Evolutionary conservation across 1,284 basidiomycete genomes (phyloP).

Genomic region (Microbotryum scabiosae): DNA sequence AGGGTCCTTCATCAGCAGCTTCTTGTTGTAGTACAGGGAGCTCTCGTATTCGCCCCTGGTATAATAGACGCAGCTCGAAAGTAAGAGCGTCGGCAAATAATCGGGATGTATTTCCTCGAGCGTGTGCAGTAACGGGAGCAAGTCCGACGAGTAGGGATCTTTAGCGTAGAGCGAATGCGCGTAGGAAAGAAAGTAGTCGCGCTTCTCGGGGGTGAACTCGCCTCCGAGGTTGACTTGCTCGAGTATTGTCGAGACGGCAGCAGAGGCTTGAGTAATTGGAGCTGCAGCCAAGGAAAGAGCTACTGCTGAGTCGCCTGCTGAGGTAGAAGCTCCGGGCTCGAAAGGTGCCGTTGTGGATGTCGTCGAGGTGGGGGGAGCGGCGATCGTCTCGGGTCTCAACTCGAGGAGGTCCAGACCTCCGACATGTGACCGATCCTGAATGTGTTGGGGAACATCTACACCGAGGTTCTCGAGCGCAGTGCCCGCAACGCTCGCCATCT

Average conservation of each 20-base stretch:
- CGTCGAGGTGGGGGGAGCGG: not conserved
- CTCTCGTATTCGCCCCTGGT: constrained; percentile 36
- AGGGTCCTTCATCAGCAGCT: constrained; percentile 39
- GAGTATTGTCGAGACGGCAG: constrained; percentile 6
- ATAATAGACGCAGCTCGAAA: constrained; percentile 41
- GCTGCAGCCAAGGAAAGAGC: not conserved
- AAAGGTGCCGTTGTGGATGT: not conserved
- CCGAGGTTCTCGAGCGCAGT: constrained; percentile 16
- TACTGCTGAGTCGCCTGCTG: not conserved
- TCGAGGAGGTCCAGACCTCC: constrained; percentile 9
- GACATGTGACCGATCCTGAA: not conserved
- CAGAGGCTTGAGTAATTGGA: not conserved
- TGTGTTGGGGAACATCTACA: constrained; percentile 7
- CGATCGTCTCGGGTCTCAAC: constrained; percentile 8
- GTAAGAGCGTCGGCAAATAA: constrained; percentile 40
- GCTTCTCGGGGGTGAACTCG: constrained; percentile 14
- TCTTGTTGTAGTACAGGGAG: constrained; percentile 39
- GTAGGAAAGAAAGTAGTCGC: constrained; percentile 28
- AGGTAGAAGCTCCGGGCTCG: not conserved
- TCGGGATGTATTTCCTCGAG: constrained; percentile 38
- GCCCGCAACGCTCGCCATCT: constrained; percentile 21
- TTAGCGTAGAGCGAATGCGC: constrained; percentile 28
- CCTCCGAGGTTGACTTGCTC: constrained; percentile 1
- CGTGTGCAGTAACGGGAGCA: constrained; percentile 37
- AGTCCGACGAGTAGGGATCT: constrained; percentile 19